Evolutionary conservation across 805 yeast species (phyloP).

Genomic region (Metschnikowia baotianmanensis): DNA sequence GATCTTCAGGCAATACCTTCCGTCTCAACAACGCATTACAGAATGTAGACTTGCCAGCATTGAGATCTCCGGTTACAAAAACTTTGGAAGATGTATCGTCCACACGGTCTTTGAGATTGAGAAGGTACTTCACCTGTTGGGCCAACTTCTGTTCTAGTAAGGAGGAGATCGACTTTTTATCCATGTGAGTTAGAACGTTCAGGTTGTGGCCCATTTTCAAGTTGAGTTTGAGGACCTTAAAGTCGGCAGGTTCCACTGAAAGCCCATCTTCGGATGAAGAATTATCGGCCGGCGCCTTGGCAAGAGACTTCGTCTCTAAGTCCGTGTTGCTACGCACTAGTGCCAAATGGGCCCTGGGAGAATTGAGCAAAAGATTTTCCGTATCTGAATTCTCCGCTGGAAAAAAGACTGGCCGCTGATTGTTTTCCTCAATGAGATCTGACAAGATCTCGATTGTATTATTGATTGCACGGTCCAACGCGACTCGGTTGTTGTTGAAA

Average conservation of each 20-base stretch:
- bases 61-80: conserved; percentile 93
- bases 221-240: conserved; percentile 62
- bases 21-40: conserved; percentile 86
- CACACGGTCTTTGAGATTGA: conserved; percentile 73
- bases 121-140: conserved; percentile 64
- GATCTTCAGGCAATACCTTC: conserved; percentile 87
- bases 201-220: conserved; percentile 49
- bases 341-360: conserved; percentile 52
- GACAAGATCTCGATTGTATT: conserved; percentile 49
- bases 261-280: conserved; percentile 18
- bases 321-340: conserved; percentile 42
- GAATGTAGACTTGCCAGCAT: conserved; percentile 94
- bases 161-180: conserved; percentile 64
- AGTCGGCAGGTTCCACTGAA: conserved; percentile 27
- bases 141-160: conserved; percentile 66
- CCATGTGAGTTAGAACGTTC: conserved; percentile 54
- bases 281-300: conserved; percentile 19
- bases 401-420: conserved; percentile 57
- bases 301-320: conserved; percentile 17
- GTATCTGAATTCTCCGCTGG: conserved; percentile 45
- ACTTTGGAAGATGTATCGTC: conserved; percentile 93
- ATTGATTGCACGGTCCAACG: conserved; percentile 60
- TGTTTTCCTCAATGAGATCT: conserved; percentile 56
- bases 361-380: conserved; percentile 42
- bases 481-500: conserved; percentile 69